Conservation (phyloP, 1,284 basidiomycete genomes). For the Chondrostereum purpureum region DNA sequence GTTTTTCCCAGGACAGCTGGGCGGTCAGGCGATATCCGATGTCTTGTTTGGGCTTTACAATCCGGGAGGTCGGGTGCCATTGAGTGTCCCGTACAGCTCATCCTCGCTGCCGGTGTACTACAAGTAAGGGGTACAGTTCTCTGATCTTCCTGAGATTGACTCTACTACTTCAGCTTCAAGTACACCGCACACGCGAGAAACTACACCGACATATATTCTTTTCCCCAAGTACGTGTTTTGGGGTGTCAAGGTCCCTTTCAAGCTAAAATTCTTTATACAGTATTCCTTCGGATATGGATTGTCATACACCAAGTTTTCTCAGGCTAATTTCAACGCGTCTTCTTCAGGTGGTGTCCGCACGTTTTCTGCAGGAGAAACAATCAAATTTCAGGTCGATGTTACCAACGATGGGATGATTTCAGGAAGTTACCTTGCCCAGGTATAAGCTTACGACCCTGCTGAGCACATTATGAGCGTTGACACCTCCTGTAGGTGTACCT, state of each 20-base stretch:
- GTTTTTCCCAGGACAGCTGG: constrained; percentile 25
- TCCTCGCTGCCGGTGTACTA: constrained; percentile 22
- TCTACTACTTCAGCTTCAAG: constrained; percentile 16
- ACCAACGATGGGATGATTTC: constrained; percentile 18
- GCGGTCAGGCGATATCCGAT: constrained; percentile 23
- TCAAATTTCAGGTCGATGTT: constrained; percentile 21
- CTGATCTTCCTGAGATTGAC: neutral
- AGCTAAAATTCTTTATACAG: constrained; percentile 1
- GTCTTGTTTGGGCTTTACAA: constrained; percentile 23
- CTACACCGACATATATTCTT: constrained; percentile 21
- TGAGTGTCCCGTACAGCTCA: constrained; percentile 21
- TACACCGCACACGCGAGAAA: constrained; percentile 19
- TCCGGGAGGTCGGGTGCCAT: constrained; percentile 21
- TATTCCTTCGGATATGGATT: constrained; percentile 25
- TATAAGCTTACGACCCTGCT: neutral
- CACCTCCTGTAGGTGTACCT: constrained; percentile 18
- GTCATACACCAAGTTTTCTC: constrained; percentile 21
- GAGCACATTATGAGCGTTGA: too few relatives aligned
- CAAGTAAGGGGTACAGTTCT: constrained; percentile 15
- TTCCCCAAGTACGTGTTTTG: constrained; percentile 12
- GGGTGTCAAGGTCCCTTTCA: neutral
- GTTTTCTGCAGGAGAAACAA: constrained; percentile 20
- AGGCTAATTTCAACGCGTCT: constrained; percentile 19
- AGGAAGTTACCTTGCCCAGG: constrained; percentile 22
- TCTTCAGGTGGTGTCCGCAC: constrained; percentile 16